Evolutionary conservation across 805 yeast species (phyloP).

Genomic region (Brettanomyces naardenensis): DNA sequence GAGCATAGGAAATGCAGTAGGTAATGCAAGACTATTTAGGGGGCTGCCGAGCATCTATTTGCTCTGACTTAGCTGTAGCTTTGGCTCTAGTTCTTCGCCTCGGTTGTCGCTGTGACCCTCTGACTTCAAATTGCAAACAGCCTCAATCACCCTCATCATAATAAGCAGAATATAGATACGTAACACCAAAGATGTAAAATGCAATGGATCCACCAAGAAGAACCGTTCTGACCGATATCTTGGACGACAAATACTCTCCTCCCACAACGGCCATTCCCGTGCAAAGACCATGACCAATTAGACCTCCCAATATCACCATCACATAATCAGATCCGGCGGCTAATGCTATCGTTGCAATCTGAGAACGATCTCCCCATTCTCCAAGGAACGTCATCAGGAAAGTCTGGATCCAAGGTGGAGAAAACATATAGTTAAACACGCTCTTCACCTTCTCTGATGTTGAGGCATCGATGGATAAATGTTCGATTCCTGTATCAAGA

Average conservation of each 20-base stretch:
- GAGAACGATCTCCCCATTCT: constrained; percentile 99
- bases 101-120: too few relatives aligned
- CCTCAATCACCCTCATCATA: too few relatives aligned
- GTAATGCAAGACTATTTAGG: too few relatives aligned
- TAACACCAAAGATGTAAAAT: constrained; percentile 71
- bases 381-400: constrained; percentile 94
- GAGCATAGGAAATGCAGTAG: too few relatives aligned
- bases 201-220: constrained; percentile 88
- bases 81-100: too few relatives aligned
- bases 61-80: too few relatives aligned
- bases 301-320: constrained; percentile 83
- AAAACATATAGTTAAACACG: constrained; percentile 41
- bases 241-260: constrained; percentile 83
- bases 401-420: constrained; percentile 91
- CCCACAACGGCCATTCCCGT: constrained; percentile 89
- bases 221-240: constrained; percentile 84
- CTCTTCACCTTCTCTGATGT: neutral
- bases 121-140: too few relatives aligned
- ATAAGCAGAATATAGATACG: constrained; percentile 69
- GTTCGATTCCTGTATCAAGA: constrained; percentile 25
- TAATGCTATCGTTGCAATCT: constrained; percentile 98
- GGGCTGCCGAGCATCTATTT: too few relatives aligned
- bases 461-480: neutral
- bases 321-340: constrained; percentile 94
- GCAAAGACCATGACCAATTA: constrained; percentile 82